A percentile compares a stretch with the other conserved stretches of the same genome.
Conservation (phyloP, 768 basidiomycete genomes). For the Rhodocollybia butyracea region DNA sequence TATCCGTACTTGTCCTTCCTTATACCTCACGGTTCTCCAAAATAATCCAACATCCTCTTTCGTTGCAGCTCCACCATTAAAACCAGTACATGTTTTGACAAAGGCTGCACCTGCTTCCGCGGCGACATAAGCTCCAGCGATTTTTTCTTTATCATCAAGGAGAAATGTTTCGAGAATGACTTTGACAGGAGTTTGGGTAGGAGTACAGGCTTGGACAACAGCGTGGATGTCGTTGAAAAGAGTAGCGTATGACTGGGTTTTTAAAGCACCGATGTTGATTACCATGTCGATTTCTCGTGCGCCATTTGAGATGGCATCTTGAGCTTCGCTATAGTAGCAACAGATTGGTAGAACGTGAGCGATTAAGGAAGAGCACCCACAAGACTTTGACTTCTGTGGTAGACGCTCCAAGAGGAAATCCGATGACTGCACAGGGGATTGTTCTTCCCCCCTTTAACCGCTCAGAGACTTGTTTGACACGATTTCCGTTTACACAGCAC, state of each 20-base stretch:
- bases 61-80: conserved; percentile 44
- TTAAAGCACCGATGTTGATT: conserved; percentile 44
- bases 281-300: conserved; percentile 53
- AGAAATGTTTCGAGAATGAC: conserved; percentile 52
- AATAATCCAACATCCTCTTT: conserved; percentile 42
- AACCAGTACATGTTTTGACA: conserved; percentile 56
- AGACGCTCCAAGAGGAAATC: conserved; percentile 49
- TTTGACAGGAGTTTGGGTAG: conserved; percentile 33
- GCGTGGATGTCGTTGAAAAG: conserved; percentile 38
- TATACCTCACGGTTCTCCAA: conserved; percentile 36
- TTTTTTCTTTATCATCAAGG: conserved; percentile 41
- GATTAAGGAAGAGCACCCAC: conserved; percentile 24
- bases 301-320: conserved; percentile 41
- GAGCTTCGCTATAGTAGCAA: conserved; percentile 35
- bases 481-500: conserved; percentile 48
- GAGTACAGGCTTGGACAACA: conserved; percentile 31
- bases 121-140: conserved; percentile 42
- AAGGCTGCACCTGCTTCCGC: conserved; percentile 49
- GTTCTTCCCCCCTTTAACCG: conserved; percentile 33
- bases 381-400: conserved; percentile 41
- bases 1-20: conserved; percentile 35
- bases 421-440: conserved; percentile 46
- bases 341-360: not conserved
- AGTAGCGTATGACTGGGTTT: conserved; percentile 31
- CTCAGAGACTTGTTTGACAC: conserved; percentile 38